A percentile compares a stretch with the other conserved stretches of the same genome.
These are phyloP conservation scores for Corylus heterophylla DNA, from an alignment of 306 rosid species.

Conservation along the genomic window DNA sequence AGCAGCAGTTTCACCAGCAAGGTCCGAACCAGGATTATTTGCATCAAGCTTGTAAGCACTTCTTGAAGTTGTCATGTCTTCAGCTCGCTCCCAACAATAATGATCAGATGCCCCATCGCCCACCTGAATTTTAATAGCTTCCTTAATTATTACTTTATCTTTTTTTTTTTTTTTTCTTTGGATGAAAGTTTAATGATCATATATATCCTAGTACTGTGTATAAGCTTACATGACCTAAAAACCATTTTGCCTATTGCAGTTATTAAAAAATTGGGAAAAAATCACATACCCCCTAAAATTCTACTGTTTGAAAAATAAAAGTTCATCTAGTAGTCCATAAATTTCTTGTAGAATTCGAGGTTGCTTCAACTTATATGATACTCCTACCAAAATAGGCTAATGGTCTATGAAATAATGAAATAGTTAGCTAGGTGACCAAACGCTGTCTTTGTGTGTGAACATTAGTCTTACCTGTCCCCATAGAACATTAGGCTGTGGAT, in stretches of 20 bases:
- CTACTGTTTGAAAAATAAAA: too few species aligned
- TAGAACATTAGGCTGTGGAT: constrained; percentile 75
- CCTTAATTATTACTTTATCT: neutral
- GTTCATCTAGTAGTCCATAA: too few species aligned
- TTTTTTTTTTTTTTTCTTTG: too few species aligned
- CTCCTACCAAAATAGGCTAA: neutral
- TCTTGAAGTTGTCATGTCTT: constrained; percentile 84
- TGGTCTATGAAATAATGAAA: neutral
- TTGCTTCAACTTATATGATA: neutral
- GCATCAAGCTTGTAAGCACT: constrained; percentile 71
- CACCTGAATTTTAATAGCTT: constrained; percentile 40
- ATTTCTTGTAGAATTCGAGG: neutral
- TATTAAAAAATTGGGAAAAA: too few species aligned
- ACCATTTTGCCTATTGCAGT: too few species aligned
- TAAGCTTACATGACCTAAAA: too few species aligned
- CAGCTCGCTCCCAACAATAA: constrained; percentile 88
- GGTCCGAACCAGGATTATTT: constrained; percentile 81
- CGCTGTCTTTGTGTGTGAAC: neutral
- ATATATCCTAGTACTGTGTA: too few species aligned
- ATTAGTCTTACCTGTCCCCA: constrained; percentile 69
- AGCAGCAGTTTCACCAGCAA: constrained; percentile 90
- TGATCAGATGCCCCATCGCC: constrained; percentile 92
- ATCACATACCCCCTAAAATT: too few species aligned
- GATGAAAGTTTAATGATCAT: neutral
- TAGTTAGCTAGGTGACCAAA: constrained; percentile 15